Conservation (phyloP, 1,284 basidiomycete genomes). For the Ganoderma resinaceum region DNA sequence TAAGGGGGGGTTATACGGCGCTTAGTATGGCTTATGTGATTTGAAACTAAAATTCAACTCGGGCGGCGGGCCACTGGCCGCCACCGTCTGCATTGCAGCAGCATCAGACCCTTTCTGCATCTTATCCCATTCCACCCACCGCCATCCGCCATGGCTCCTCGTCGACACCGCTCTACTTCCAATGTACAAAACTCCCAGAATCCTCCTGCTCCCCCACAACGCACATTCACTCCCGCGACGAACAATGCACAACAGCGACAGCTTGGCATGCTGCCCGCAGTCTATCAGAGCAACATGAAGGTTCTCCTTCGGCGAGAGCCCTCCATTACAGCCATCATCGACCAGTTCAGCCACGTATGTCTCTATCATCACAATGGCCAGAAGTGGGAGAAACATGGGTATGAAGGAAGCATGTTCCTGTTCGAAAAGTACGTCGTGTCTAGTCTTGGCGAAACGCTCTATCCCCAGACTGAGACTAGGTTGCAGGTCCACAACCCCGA, state of each 20-base stretch:
- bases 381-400: conserved; percentile 86
- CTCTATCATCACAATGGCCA: conserved; percentile 74
- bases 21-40: neutral
- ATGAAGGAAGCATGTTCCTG: conserved; percentile 89
- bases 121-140: conserved; percentile 18
- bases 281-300: conserved; percentile 81
- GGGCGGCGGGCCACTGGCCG: neutral
- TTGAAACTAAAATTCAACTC: neutral
- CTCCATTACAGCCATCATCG: conserved; percentile 80
- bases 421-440: conserved; percentile 72
- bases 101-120: too few species aligned
- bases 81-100: neutral
- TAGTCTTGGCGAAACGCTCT: neutral
- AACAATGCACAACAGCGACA: conserved; percentile 35
- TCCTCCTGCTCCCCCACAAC: conserved; percentile 28
- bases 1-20: conserved; percentile 1
- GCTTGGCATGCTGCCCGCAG: conserved; percentile 33
- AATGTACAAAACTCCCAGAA: conserved; percentile 31
- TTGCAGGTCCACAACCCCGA: conserved; percentile 70
- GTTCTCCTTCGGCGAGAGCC: conserved; percentile 84
- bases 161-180: conserved; percentile 38
- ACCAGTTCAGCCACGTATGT: conserved; percentile 87
- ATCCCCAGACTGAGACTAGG: conserved; percentile 15
- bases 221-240: conserved; percentile 33
- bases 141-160: conserved; percentile 36